Evolutionary conservation across 805 yeast genomes (phyloP).

Genomic region (Monosporozyma unispora): DNA sequence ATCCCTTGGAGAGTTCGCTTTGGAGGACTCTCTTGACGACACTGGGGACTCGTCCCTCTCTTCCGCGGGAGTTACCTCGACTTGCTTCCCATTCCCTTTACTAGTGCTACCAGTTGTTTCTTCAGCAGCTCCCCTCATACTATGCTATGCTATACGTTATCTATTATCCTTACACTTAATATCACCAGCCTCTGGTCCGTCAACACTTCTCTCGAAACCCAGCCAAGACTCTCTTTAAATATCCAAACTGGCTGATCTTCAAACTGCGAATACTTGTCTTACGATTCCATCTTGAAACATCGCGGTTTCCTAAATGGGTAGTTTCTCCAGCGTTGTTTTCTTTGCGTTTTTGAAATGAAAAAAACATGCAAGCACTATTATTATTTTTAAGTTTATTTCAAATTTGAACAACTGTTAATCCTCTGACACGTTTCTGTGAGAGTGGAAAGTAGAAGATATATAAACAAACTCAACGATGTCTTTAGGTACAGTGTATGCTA

Average conservation of each 20-base stretch:
- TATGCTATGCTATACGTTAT: too few species aligned
- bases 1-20: not conserved
- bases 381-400: too few species aligned
- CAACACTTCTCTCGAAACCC: too few species aligned
- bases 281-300: not conserved
- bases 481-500: conserved; percentile 53
- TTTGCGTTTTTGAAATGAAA: too few species aligned
- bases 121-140: not conserved
- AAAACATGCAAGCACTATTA: too few species aligned
- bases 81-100: too few species aligned
- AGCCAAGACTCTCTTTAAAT: too few species aligned
- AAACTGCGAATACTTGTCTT: not conserved
- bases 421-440: too few species aligned
- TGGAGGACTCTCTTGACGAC: not conserved
- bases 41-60: not conserved
- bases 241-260: too few species aligned
- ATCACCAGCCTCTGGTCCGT: too few species aligned
- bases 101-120: not conserved
- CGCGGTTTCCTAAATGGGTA: not conserved
- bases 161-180: too few species aligned
- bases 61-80: not conserved
- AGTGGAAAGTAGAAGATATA: too few species aligned
- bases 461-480: conserved; percentile 39
- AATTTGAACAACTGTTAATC: not conserved
- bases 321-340: not conserved